These are phyloP conservation scores for Coemansia erecta DNA, from an alignment of 192 early-diverging fungal genomes.

Conservation along the genomic window DNA sequence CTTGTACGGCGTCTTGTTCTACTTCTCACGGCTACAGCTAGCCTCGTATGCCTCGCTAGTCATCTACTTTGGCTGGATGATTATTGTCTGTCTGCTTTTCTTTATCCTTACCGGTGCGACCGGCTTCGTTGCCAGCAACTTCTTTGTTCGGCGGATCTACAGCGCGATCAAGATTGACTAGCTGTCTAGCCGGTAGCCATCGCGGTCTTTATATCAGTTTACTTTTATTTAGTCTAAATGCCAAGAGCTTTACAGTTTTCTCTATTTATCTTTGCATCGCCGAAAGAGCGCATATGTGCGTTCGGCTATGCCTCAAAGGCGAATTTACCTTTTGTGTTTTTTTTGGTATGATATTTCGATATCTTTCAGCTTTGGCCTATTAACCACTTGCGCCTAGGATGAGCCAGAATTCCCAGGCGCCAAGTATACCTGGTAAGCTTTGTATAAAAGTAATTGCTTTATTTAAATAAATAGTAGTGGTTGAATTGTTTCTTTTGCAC, in stretches of 20 bases:
- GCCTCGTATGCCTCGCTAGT: constrained; percentile 72
- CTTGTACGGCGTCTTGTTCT: constrained; percentile 86
- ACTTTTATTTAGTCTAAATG: too few species aligned
- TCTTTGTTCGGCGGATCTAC: constrained; percentile 81
- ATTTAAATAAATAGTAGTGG: not conserved
- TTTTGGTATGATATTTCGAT: too few species aligned
- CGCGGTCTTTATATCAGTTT: too few species aligned
- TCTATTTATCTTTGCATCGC: too few species aligned
- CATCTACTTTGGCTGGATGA: constrained; percentile 90
- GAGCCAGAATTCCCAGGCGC: not conserved
- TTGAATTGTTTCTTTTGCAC: not conserved
- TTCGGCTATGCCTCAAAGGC: too few species aligned
- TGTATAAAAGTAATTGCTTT: not conserved
- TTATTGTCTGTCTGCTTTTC: constrained; percentile 71
- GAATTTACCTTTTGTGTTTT: too few species aligned
- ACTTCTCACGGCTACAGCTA: constrained; percentile 74
- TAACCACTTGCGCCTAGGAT: too few species aligned
- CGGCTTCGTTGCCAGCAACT: constrained; percentile 73
- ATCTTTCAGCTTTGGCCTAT: too few species aligned
- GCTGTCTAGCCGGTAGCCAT: too few species aligned
- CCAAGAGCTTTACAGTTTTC: too few species aligned
- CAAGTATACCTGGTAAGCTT: not conserved
- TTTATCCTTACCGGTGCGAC: constrained; percentile 76
- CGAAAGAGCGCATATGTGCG: too few species aligned
- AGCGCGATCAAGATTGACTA: constrained; percentile 83